Percentiles rank a stretch among this genome's conserved stretches.
Conservation (phyloP, 805 yeast genomes). For the Brettanomyces naardenensis region DNA sequence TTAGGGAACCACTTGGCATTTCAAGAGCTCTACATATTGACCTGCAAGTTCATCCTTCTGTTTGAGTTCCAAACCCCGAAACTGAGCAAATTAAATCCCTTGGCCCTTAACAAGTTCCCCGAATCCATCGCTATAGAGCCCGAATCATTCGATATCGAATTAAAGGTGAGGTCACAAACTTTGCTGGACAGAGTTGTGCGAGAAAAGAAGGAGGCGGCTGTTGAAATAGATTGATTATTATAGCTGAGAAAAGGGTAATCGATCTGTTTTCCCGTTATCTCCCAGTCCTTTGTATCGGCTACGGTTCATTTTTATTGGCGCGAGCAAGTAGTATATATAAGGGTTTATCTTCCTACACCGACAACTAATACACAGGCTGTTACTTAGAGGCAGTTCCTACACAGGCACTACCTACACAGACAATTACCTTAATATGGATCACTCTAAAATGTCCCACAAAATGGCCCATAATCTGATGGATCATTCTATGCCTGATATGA, state of each 20-base stretch:
- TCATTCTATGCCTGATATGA: slow-evolving; percentile 11
- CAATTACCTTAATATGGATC: slow-evolving; percentile 4
- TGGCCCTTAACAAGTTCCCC: slow-evolving; percentile 42
- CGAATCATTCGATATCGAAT: slow-evolving; percentile 27
- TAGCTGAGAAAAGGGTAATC: no score
- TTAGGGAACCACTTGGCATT: slow-evolving; percentile 59
- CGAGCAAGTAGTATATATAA: not conserved
- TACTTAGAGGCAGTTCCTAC: no score
- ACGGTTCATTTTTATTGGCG: no score
- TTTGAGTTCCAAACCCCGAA: slow-evolving; percentile 19
- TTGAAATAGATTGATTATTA: not conserved
- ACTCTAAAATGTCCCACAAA: no score
- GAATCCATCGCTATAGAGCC: slow-evolving; percentile 62
- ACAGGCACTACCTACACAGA: no score
- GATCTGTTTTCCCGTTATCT: no score
- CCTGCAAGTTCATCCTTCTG: slow-evolving; percentile 42
- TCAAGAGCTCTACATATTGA: slow-evolving; percentile 54
- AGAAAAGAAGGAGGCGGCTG: slow-evolving; percentile 1
- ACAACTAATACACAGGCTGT: not conserved
- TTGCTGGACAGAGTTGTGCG: slow-evolving; percentile 2
- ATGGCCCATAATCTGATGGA: slow-evolving; percentile 5
- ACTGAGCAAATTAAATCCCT: slow-evolving; percentile 43
- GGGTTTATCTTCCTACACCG: not conserved
- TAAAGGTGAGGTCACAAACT: slow-evolving; percentile 23
- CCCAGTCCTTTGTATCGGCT: no score